Percentiles rank a stretch among this genome's conserved stretches.
These are phyloP conservation scores for Cicer bijugum DNA, from an alignment of 306 rosid genomes.

Conservation along the genomic window DNA sequence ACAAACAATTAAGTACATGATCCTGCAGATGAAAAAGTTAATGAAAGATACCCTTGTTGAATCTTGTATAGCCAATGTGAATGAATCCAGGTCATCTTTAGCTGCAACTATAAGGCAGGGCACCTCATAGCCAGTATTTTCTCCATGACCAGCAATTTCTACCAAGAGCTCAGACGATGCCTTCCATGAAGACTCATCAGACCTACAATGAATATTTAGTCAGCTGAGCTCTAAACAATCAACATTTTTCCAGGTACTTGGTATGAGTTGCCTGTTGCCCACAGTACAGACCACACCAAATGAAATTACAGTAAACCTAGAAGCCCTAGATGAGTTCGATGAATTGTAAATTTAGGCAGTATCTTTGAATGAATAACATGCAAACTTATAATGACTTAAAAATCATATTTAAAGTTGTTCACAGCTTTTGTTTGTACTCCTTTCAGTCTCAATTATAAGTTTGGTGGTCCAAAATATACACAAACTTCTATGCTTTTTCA, in stretches of 20 bases:
- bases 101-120: conserved; percentile 99
- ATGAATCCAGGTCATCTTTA: conserved; percentile 89
- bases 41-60: conserved; percentile 75
- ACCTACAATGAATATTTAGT: conserved; percentile 59
- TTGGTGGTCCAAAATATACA: not conserved
- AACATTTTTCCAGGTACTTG: conserved; percentile 1
- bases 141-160: conserved; percentile 92
- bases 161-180: conserved; percentile 78
- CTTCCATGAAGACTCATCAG: conserved; percentile 85
- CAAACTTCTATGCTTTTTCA: not conserved
- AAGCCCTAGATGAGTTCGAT: not conserved
- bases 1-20: conserved; percentile 17
- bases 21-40: conserved; percentile 23
- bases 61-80: conserved; percentile 87
- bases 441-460: not conserved
- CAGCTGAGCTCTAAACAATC: conserved; percentile 19
- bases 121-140: conserved; percentile 93
- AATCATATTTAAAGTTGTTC: not conserved
- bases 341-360: conserved; percentile 4
- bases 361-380: not conserved
- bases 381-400: conserved; percentile 7
- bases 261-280: conserved; percentile 22
- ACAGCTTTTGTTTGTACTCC: not conserved
- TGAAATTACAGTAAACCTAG: conserved; percentile 18
- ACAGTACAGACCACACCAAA: conserved; percentile 8